Percentiles rank a stretch among this genome's conserved stretches.
phyloP scores from a whole-genome alignment of 2,329 filamentous ascomycete species.

The Colletotrichum cordylinicola region DNA sequence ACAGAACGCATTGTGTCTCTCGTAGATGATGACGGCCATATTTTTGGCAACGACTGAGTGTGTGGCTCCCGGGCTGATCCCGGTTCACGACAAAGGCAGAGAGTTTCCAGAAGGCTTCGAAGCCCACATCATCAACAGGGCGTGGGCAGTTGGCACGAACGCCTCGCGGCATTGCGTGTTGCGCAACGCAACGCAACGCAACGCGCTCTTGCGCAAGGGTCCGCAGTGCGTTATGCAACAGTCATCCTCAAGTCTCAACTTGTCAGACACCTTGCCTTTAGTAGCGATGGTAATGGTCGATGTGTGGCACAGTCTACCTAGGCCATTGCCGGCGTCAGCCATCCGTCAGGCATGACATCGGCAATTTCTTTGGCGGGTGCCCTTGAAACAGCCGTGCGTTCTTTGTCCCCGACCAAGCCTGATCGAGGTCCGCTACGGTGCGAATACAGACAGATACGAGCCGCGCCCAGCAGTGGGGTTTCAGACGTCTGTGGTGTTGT shows the following conservation, averaged over 20 bases:
- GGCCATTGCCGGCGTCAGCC: not conserved
- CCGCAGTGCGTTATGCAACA: not conserved
- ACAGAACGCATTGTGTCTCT: not conserved
- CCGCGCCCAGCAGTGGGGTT: not conserved
- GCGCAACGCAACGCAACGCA: not conserved
- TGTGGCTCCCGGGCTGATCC: not conserved
- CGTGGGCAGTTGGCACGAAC: not conserved
- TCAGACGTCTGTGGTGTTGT: not conserved
- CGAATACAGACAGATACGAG: not conserved
- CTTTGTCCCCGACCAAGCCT: not conserved
- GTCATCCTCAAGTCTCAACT: not conserved
- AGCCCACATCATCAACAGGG: not conserved
- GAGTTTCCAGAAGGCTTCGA: slow-evolving; percentile 10
- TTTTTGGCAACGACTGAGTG: not conserved
- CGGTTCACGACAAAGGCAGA: not conserved
- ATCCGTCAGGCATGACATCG: slow-evolving; percentile 3
- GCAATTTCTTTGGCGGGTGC: slow-evolving; percentile 6
- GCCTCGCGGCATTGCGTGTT: not conserved
- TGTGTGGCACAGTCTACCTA: not conserved
- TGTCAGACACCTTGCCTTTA: not conserved
- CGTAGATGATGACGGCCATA: not conserved
- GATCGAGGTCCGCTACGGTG: not conserved
- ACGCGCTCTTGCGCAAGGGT: not conserved
- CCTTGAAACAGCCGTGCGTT: slow-evolving; percentile 18
- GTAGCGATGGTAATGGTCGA: not conserved